A percentile compares a stretch with the other conserved stretches of the same genome.
phyloP scores from a whole-genome alignment of 345 rosid species.

The Citrus mangshanensis region DNA sequence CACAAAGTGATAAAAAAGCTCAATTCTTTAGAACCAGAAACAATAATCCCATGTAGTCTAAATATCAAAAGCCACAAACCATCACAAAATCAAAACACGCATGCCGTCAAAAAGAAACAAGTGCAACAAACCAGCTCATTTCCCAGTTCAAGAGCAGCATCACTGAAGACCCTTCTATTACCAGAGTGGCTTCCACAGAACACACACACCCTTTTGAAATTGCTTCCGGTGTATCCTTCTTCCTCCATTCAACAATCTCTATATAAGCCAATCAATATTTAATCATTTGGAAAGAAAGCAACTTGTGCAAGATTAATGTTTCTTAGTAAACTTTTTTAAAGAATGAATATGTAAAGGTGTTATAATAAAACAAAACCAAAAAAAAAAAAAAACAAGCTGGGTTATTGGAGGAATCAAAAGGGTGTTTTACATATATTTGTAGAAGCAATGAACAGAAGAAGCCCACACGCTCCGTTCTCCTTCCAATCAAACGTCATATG shows the following conservation, averaged over 20 bases:
- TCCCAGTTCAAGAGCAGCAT: constrained; percentile 89
- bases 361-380: background rate
- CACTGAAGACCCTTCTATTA: constrained; percentile 72
- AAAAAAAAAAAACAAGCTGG: constrained; percentile 25
- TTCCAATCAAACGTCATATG: constrained; percentile 49
- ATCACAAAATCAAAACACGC: background rate
- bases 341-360: constrained; percentile 9
- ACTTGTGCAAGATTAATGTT: constrained; percentile 18
- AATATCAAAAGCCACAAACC: background rate
- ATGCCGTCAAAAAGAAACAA: background rate
- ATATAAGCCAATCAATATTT: constrained; percentile 9
- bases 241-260: constrained; percentile 66
- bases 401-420: constrained; percentile 17
- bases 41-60: background rate
- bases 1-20: constrained; percentile 2
- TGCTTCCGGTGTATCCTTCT: constrained; percentile 36
- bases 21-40: background rate
- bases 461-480: constrained; percentile 51
- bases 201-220: constrained; percentile 81
- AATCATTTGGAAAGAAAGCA: constrained; percentile 22
- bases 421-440: constrained; percentile 3
- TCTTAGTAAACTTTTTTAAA: constrained; percentile 5
- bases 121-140: constrained; percentile 76
- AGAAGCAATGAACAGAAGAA: constrained; percentile 25
- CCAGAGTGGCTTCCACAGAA: constrained; percentile 97